These are phyloP conservation scores for Chrysophaeum taylorii DNA, from an alignment of 352 stramenopile genomes.

Conservation along the genomic window DNA sequence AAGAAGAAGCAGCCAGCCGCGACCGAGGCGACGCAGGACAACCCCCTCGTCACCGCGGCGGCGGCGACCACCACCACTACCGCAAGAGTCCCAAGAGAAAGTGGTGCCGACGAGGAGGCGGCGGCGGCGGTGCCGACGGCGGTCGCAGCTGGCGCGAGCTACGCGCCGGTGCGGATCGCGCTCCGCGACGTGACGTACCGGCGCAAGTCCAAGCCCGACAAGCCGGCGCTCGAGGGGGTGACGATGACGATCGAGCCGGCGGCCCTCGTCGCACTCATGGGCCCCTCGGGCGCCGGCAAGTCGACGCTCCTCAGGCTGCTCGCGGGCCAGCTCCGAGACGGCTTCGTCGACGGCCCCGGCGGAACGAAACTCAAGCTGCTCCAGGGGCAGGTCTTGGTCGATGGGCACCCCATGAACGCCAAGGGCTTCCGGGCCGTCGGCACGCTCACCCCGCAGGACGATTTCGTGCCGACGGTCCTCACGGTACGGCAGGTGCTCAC, in stretches of 20 bases:
- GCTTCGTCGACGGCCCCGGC: slow-evolving; percentile 40
- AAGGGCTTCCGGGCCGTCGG: slow-evolving; percentile 53
- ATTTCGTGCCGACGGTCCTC: slow-evolving; percentile 46
- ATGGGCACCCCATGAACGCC: too few species aligned
- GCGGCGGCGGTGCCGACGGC: too few species aligned
- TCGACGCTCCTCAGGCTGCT: slow-evolving; percentile 61
- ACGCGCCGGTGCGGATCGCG: too few species aligned
- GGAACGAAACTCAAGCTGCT: too few species aligned
- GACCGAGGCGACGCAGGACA: background rate
- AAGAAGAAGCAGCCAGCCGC: background rate
- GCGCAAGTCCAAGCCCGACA: too few species aligned
- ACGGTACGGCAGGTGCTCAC: slow-evolving; percentile 55
- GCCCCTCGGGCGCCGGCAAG: slow-evolving; percentile 55
- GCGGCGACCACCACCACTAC: too few species aligned
- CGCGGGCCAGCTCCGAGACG: slow-evolving; percentile 43
- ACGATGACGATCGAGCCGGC: slow-evolving; percentile 44
- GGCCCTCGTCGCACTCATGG: slow-evolving; percentile 56
- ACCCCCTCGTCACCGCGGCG: background rate
- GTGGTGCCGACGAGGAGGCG: too few species aligned
- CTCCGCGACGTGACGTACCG: too few species aligned
- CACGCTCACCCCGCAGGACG: slow-evolving; percentile 53
- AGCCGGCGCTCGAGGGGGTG: too few species aligned
- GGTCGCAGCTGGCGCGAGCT: too few species aligned
- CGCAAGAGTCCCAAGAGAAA: too few species aligned
- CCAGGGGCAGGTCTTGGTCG: too few species aligned